Evolutionary conservation across 805 yeast genomes (phyloP).

Genomic region (Ogataea dorogensis): DNA sequence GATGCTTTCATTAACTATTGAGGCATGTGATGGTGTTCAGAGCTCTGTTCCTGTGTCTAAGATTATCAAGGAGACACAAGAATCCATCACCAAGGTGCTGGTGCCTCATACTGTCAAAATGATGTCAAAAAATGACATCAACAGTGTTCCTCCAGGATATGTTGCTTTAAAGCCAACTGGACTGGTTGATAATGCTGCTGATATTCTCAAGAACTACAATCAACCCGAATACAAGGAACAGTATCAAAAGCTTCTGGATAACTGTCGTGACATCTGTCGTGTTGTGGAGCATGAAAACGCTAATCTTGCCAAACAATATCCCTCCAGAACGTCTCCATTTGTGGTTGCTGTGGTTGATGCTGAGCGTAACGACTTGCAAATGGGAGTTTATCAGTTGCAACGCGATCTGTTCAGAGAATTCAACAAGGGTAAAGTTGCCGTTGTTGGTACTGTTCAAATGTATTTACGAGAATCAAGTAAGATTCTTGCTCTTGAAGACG

Average conservation of each 20-base stretch:
- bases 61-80: conserved; percentile 62
- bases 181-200: conserved; percentile 71
- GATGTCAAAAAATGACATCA: conserved; percentile 48
- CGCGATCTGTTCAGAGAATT: conserved; percentile 72
- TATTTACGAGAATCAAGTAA: conserved; percentile 71
- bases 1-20: conserved; percentile 94
- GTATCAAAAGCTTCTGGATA: conserved; percentile 61
- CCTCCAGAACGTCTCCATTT: conserved; percentile 67
- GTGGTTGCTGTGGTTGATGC: conserved; percentile 85
- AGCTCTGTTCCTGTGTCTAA: conserved; percentile 46
- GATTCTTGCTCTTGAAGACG: conserved; percentile 60
- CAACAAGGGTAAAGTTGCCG: conserved; percentile 65
- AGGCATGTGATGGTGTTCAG: conserved; percentile 81
- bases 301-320: conserved; percentile 48
- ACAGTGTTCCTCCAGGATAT: conserved; percentile 83
- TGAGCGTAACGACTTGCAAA: conserved; percentile 83
- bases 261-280: conserved; percentile 63
- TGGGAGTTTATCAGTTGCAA: conserved; percentile 89
- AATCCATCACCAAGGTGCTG: conserved; percentile 65
- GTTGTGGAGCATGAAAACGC: conserved; percentile 54
- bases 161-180: conserved; percentile 95
- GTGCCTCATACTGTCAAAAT: conserved; percentile 68
- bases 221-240: conserved; percentile 45
- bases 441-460: conserved; percentile 92
- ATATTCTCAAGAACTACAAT: conserved; percentile 62